These are phyloP conservation scores for Mucor sp. DNA, from an alignment of 371 early-diverging fungal genomes.

Conservation along the genomic window DNA sequence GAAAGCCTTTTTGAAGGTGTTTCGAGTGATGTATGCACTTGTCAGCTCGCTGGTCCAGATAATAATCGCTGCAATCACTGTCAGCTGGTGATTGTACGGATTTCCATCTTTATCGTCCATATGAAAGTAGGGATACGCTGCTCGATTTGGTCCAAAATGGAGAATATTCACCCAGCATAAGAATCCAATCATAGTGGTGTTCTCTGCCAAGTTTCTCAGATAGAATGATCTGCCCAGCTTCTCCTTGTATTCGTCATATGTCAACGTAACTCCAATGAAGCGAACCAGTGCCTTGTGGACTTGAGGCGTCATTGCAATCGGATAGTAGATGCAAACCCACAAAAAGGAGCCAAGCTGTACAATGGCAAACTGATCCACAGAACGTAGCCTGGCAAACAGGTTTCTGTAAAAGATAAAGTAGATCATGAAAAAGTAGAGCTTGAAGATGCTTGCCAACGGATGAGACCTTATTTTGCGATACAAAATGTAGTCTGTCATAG, in stretches of 20 bases:
- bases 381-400: slow-evolving; percentile 71
- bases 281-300: slow-evolving; percentile 52
- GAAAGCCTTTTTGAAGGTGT: slow-evolving; percentile 50
- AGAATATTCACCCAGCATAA: slow-evolving; percentile 71
- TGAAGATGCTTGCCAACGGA: slow-evolving; percentile 68
- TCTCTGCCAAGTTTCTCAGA: slow-evolving; percentile 74
- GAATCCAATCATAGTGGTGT: slow-evolving; percentile 78
- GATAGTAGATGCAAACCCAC: slow-evolving; percentile 76
- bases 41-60: slow-evolving; percentile 71
- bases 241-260: slow-evolving; percentile 67
- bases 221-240: slow-evolving; percentile 72
- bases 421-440: slow-evolving; percentile 74
- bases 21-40: slow-evolving; percentile 60
- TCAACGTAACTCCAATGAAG: slow-evolving; percentile 53
- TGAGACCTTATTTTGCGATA: slow-evolving; percentile 66
- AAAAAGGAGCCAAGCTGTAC: slow-evolving; percentile 71
- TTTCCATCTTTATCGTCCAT: slow-evolving; percentile 54
- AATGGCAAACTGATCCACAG: slow-evolving; percentile 62
- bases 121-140: slow-evolving; percentile 69
- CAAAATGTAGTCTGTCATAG: slow-evolving; percentile 65
- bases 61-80: slow-evolving; percentile 57
- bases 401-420: slow-evolving; percentile 82
- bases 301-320: slow-evolving; percentile 66
- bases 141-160: slow-evolving; percentile 68
- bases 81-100: slow-evolving; percentile 51